Percentiles rank a stretch among this genome's conserved stretches.
Evolutionary conservation across 2,329 filamentous ascomycete genomes (phyloP).

Genomic region (Sclerotinia spermophila): DNA sequence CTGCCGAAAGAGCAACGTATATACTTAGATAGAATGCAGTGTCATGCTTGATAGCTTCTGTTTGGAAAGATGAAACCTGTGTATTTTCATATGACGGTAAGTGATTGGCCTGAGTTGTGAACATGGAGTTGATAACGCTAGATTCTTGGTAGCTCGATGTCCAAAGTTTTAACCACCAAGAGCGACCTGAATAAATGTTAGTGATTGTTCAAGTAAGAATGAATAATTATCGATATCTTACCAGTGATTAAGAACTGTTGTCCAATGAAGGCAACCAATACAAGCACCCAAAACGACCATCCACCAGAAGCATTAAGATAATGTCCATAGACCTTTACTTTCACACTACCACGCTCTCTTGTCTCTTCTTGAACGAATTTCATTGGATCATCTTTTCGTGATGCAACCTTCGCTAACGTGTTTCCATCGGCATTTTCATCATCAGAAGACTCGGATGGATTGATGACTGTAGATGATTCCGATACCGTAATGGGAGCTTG

Average conservation of each 20-base stretch:
- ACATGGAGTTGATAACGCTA: slow-evolving; percentile 34
- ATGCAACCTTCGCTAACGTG: slow-evolving; percentile 48
- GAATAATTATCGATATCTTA: slow-evolving; percentile 32
- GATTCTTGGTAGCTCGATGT: slow-evolving; percentile 46
- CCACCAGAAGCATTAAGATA: slow-evolving; percentile 68
- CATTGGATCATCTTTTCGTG: slow-evolving; percentile 49
- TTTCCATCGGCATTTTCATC: slow-evolving; percentile 43
- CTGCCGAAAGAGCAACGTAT: slow-evolving; percentile 59
- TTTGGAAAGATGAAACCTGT: slow-evolving; percentile 11
- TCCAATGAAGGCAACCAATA: slow-evolving; percentile 50
- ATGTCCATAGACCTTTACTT: slow-evolving; percentile 59
- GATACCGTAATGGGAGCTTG: slow-evolving; percentile 37
- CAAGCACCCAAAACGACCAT: slow-evolving; percentile 54
- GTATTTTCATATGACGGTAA: slow-evolving; percentile 4
- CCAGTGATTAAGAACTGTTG: slow-evolving; percentile 55
- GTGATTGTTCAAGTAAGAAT: neutral
- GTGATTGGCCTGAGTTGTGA: slow-evolving; percentile 40
- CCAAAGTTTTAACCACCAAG: slow-evolving; percentile 65
- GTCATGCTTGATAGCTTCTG: slow-evolving; percentile 20
- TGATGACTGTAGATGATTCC: slow-evolving; percentile 47
- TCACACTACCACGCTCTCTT: slow-evolving; percentile 68
- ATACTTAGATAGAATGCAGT: slow-evolving; percentile 64
- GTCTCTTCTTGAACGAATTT: slow-evolving; percentile 75
- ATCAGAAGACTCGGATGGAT: slow-evolving; percentile 49
- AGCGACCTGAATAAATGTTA: slow-evolving; percentile 41